Evolutionary conservation across 805 yeast genomes (phyloP).

Genomic region (Starmera pachycereana): DNA sequence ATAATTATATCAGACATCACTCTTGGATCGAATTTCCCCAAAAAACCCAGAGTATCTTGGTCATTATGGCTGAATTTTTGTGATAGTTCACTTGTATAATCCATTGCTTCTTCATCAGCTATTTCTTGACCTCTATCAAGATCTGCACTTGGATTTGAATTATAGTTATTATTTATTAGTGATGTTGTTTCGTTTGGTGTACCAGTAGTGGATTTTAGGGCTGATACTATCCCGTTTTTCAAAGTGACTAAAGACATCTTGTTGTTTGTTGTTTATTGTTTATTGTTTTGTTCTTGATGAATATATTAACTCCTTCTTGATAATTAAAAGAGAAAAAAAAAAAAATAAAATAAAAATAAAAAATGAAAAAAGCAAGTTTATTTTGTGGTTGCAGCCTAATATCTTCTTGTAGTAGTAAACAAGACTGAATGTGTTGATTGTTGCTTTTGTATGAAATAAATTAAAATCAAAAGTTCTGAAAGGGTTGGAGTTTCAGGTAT

Average conservation of each 20-base stretch:
- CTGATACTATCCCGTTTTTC: constrained; percentile 15
- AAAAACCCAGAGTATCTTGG: constrained; percentile 1
- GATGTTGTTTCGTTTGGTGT: constrained; percentile 1
- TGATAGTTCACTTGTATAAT: not conserved
- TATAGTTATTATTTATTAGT: constrained; percentile 6
- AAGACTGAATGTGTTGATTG: too few relatives aligned
- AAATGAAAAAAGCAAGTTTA: not conserved
- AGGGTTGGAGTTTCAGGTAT: too few relatives aligned
- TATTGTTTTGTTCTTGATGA: not conserved
- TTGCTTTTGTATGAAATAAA: too few relatives aligned
- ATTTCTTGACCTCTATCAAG: constrained; percentile 7
- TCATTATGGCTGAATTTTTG: constrained; percentile 4
- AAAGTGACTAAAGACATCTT: constrained; percentile 17
- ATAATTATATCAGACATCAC: constrained; percentile 89
- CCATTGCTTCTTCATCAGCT: constrained; percentile 2
- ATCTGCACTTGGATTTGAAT: not conserved
- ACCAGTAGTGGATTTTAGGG: constrained; percentile 2
- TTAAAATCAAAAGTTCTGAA: too few relatives aligned
- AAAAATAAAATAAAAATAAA: too few relatives aligned
- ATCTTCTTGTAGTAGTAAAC: too few relatives aligned
- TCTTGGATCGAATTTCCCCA: constrained; percentile 66
- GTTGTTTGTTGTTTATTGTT: not conserved
- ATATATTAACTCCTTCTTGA: not conserved
- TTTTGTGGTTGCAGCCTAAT: not conserved
- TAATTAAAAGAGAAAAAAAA: too few relatives aligned